phyloP scores from a whole-genome alignment of 2,329 filamentous ascomycete genomes.

The Ophiosphaerella narmari region DNA sequence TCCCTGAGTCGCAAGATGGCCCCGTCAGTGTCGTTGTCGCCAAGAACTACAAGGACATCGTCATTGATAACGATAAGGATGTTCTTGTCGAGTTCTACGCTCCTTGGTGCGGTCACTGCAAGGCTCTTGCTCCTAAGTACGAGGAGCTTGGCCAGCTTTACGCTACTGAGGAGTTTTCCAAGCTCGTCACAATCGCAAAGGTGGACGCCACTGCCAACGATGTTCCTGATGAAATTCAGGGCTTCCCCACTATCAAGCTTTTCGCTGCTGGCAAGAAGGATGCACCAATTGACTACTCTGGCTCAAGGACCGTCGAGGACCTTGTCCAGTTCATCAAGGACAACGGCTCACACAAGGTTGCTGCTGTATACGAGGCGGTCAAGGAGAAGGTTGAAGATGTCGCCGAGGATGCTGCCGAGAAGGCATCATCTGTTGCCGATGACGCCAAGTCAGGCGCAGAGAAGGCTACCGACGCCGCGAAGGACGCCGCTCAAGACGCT shows the following conservation, averaged over 20 bases:
- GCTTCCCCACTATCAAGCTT: conserved; percentile 99
- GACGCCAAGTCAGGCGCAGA: conserved; percentile 34
- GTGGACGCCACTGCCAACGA: conserved; percentile 96
- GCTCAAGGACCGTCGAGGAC: conserved; percentile 87
- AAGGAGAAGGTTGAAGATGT: conserved; percentile 56
- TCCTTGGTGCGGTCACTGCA: conserved; percentile 77
- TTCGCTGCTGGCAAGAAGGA: conserved; percentile 90
- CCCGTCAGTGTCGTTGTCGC: conserved; percentile 88
- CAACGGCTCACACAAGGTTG: conserved; percentile 87
- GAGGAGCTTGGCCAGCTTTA: conserved; percentile 66
- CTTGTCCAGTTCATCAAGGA: conserved; percentile 90
- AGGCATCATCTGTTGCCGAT: conserved; percentile 44
- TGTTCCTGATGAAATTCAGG: conserved; percentile 93
- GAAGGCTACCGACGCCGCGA: conserved; percentile 46
- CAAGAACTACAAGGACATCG: conserved; percentile 88
- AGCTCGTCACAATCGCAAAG: conserved; percentile 77
- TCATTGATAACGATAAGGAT: conserved; percentile 93
- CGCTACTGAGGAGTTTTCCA: conserved; percentile 54
- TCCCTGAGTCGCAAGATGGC: conserved; percentile 91
- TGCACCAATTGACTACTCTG: conserved; percentile 82
- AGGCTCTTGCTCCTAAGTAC: conserved; percentile 70
- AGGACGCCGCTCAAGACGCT: conserved; percentile 42
- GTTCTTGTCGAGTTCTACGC: conserved; percentile 98
- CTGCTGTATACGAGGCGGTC: conserved; percentile 64
- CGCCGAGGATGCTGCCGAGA: conserved; percentile 46